phyloP scores from a whole-genome alignment of 2,329 filamentous ascomycete genomes.

The Cadophora sp. region DNA sequence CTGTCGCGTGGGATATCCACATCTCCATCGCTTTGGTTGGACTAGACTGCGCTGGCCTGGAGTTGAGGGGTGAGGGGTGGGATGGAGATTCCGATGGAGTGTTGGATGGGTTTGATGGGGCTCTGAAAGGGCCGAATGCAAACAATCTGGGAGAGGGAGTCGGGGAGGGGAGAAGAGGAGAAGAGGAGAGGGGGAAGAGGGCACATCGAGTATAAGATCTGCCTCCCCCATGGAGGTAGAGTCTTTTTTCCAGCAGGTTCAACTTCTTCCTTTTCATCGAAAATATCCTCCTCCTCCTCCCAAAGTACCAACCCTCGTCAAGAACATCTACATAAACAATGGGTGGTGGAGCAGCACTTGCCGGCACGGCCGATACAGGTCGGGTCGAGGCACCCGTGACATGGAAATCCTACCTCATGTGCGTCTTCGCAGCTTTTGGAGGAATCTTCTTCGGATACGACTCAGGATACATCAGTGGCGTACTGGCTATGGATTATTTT shows the following conservation, averaged over 20 bases:
- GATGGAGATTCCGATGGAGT: constrained; percentile 4
- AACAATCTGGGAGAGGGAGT: not conserved
- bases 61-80: constrained; percentile 26
- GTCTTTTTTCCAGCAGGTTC: constrained; percentile 5
- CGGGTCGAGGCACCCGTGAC: constrained; percentile 72
- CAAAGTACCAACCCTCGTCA: constrained; percentile 10
- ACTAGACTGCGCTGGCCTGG: constrained; percentile 2
- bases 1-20: constrained; percentile 17
- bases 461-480: constrained; percentile 76
- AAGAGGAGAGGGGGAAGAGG: not conserved
- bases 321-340: constrained; percentile 35
- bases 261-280: constrained; percentile 16
- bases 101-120: constrained; percentile 12
- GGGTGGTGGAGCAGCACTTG: constrained; percentile 18
- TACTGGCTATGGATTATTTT: constrained; percentile 57
- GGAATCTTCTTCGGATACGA: constrained; percentile 68
- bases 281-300: not conserved
- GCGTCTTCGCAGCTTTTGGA: constrained; percentile 73
- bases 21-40: not conserved
- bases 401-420: constrained; percentile 71
- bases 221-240: not conserved
- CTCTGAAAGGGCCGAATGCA: constrained; percentile 27
- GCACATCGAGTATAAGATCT: constrained; percentile 14
- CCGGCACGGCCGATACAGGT: constrained; percentile 55
- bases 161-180: not conserved